Conservation (phyloP, 2,329 filamentous ascomycete genomes). For the Sphaerulina musiva region DNA sequence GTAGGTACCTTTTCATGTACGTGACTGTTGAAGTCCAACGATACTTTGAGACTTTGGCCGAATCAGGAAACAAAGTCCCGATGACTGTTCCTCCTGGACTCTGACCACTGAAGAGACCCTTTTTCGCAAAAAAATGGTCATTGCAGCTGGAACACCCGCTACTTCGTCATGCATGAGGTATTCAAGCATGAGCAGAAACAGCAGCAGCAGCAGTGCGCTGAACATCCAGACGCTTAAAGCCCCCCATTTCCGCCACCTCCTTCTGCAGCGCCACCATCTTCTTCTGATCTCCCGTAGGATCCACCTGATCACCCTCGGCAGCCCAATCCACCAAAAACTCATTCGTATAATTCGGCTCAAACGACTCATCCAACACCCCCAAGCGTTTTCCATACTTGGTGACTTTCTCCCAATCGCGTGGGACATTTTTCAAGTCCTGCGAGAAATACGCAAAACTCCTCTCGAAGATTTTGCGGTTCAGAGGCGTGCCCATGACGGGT, state of each 20-base stretch:
- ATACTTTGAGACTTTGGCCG: slow-evolving; percentile 4
- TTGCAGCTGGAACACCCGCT: not conserved
- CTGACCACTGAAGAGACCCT: not conserved
- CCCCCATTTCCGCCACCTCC: slow-evolving; percentile 57
- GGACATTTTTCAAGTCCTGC: slow-evolving; percentile 66
- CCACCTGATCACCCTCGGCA: slow-evolving; percentile 57
- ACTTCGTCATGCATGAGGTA: not conserved
- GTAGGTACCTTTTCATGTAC: too few relatives aligned
- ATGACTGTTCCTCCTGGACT: not conserved
- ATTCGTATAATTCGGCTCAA: slow-evolving; percentile 70
- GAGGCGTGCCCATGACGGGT: slow-evolving; percentile 58
- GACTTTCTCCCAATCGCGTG: slow-evolving; percentile 70
- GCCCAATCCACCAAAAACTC: slow-evolving; percentile 59
- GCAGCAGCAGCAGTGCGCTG: slow-evolving; percentile 11
- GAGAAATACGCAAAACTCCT: slow-evolving; percentile 72
- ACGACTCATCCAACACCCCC: slow-evolving; percentile 57
- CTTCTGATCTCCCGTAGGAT: slow-evolving; percentile 68
- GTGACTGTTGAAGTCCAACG: slow-evolving; percentile 5
- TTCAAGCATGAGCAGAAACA: slow-evolving; percentile 13
- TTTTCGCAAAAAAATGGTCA: not conserved
- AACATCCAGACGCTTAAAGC: slow-evolving; percentile 51
- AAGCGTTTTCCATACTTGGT: slow-evolving; percentile 69
- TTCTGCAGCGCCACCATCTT: slow-evolving; percentile 64
- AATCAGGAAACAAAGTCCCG: slow-evolving; percentile 7
- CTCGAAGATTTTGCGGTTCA: slow-evolving; percentile 76